Evolutionary conservation across 2,329 filamentous ascomycete genomes (phyloP), one percentile per base, ranked within the genome.

Genomic region (Gaeumannomyces tritici): DNA sequence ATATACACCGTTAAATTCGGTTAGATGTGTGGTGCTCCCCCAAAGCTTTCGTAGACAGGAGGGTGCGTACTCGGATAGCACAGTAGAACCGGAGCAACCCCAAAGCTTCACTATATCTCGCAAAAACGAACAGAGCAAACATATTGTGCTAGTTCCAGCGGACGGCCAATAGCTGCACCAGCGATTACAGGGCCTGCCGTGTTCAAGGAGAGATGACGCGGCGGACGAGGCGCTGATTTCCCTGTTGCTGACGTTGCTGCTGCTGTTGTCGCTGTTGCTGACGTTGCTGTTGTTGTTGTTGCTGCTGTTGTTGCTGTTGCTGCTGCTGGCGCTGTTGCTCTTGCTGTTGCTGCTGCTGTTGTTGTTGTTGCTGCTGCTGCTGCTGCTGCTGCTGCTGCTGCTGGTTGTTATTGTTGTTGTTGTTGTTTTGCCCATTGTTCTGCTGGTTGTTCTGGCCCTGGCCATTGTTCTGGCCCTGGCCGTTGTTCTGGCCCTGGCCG

Each of bases 181-280:
- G 11, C 42, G 7, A 5, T 6, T 15, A 5, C 15, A 15, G 35
- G 18, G 18, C 24, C 6, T 51, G 4, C n/a, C 42, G n/a, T 51
- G 31, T 28, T 61, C 65, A 70, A 31, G 66, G 65, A 42, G 68
- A 57, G 27, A 69, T 67, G 33, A 47, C 42, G 24, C 67, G 67
- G 59, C 67, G 65, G 3, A 62, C n/a, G 26, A 69, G 61, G 24
- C 67, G 55, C 47, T 58, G 60, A 24, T 61, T 62, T 29, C 56
- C 61, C 62, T 62, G 55, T n/a, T 59, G 59, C 31, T 64, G 59
- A 54, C n/a, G 33, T 57, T 66, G 57, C 61, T 63, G 62, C 27
- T 59, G 57, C 61, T 59, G 26, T 63, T 71, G 66, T 66, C 61
- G 62, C 29, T 29, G 62, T 24, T 60, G 57, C 62, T 59, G 26